Conservation (phyloP, 495 filamentous ascomycete genomes). For the Penicillium lagena region DNA sequence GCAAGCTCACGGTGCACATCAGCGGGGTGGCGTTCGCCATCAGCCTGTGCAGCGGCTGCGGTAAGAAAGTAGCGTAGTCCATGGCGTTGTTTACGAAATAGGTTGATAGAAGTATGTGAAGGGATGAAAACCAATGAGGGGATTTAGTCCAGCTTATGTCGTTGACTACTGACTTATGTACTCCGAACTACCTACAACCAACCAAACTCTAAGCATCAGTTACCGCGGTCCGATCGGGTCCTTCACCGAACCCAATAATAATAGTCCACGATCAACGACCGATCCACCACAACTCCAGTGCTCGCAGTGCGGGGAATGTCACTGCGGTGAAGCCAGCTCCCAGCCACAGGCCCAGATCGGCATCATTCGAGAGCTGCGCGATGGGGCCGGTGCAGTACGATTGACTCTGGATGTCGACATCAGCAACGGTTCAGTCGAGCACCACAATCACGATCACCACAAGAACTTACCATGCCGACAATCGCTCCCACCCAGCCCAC, state of each 20-base stretch:
- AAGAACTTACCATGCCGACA: slow-evolving; percentile 38
- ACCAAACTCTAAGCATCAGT: neutral
- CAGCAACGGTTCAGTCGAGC: neutral
- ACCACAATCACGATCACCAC: neutral
- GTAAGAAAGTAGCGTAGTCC: slow-evolving; percentile 4
- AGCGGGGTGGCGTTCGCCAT: no score
- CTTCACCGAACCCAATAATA: neutral
- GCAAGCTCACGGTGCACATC: slow-evolving; percentile 11
- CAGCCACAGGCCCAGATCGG: slow-evolving; percentile 40
- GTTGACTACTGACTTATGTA: no score
- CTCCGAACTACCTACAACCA: neutral
- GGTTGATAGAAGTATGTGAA: no score
- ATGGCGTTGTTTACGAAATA: neutral
- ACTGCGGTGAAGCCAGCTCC: slow-evolving; percentile 35
- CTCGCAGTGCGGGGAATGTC: slow-evolving; percentile 37
- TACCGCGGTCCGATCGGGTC: no score
- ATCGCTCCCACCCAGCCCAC: slow-evolving; percentile 46
- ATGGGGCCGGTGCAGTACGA: slow-evolving; percentile 42
- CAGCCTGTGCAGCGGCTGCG: neutral
- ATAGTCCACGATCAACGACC: slow-evolving; percentile 18
- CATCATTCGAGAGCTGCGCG: slow-evolving; percentile 28
- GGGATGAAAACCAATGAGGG: no score
- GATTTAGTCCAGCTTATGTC: no score
- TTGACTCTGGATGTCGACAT: slow-evolving; percentile 27
- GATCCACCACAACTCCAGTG: slow-evolving; percentile 30